Evolutionary conservation across 257 asterid genomes (phyloP), one percentile per base, ranked within the genome.

Genomic region (Lycium barbarum): DNA sequence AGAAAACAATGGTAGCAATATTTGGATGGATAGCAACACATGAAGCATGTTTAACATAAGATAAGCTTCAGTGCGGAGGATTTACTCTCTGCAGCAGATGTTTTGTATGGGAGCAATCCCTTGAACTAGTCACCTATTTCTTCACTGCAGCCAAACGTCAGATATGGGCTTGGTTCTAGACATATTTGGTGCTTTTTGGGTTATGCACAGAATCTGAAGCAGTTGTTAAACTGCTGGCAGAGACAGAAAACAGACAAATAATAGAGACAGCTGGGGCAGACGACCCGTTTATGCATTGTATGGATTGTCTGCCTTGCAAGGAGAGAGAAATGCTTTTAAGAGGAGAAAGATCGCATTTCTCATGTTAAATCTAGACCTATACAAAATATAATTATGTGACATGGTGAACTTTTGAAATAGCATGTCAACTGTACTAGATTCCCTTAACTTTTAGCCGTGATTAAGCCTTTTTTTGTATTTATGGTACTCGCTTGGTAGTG

Each of bases 181-280:
- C 61, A 73, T 11, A 49, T 22, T 53, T 20, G 81, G 40, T 12
- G 38, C 12, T 20, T 73, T 47, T 73, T 73, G 81, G 59, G 80
- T 73, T 73, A 12, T 47, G 40, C 40, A 11, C 20, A 47, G 80
- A n/a, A 72, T 43, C 57, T 9, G 36, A 43, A 72, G 80, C 80
- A 72, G 80, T n/a, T 74, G 59, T 6, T 74, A 1, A 74, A 74
- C 81, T 74, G 81, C 43, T 74, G 43, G 61, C 13, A 49, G 81
- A 47, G 81, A 49, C n/a, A 12, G 62, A 49, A 73, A 33, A 8
- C 35, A n/a, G 67, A 18, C 61, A 55, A 55, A 55, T 7, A 13
- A 22, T 38, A 49, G 61, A 74, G 61, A 74, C 43, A 45, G 47
- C 76, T 67, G 76, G 47, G 76, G 76, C 18, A 67, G 76, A 67